phyloP scores from a whole-genome alignment of 176 grass and related monocot species.

The Coix lacrymajobi region DNA sequence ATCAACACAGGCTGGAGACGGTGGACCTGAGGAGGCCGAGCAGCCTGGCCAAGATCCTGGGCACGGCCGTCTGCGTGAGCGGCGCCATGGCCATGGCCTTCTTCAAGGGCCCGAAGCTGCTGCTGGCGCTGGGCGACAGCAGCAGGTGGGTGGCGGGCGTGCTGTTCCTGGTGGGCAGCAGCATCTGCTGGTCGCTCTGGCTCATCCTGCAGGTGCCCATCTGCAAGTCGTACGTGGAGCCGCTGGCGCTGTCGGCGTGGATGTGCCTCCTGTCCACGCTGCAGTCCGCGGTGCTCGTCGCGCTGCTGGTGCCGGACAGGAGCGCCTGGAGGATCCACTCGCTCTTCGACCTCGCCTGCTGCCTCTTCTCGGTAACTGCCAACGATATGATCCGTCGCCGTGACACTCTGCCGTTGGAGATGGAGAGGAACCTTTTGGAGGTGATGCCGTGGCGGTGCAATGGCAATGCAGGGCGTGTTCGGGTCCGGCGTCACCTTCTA shows the following conservation, averaged over 20 bases:
- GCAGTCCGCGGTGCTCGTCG: conserved; percentile 36
- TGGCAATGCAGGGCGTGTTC: conserved; percentile 34
- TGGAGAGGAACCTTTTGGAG: neutral
- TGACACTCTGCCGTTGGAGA: no score
- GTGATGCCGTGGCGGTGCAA: neutral
- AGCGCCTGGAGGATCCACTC: conserved; percentile 50
- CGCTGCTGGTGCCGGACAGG: conserved; percentile 30
- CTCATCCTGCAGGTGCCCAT: conserved; percentile 74
- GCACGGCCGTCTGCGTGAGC: conserved; percentile 49
- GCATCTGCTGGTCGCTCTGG: conserved; percentile 71
- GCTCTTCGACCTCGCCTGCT: conserved; percentile 32
- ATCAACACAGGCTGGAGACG: conserved; percentile 38
- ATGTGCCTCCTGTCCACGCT: conserved; percentile 58
- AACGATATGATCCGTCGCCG: no score
- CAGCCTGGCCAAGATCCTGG: conserved; percentile 60
- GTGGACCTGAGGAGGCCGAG: conserved; percentile 34
- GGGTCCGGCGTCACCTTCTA: conserved; percentile 66
- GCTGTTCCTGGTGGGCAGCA: conserved; percentile 45
- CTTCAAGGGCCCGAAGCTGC: conserved; percentile 60
- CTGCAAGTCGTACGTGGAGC: conserved; percentile 61
- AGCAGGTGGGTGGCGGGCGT: conserved; percentile 38
- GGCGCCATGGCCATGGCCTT: conserved; percentile 64
- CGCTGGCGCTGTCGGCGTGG: conserved; percentile 57
- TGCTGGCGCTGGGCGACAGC: neutral
- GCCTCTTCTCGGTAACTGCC: conserved; percentile 43